Evolutionary conservation across 345 rosid genomes (phyloP), one percentile per base, ranked within the genome.

Genomic region (Arabis alpina): DNA sequence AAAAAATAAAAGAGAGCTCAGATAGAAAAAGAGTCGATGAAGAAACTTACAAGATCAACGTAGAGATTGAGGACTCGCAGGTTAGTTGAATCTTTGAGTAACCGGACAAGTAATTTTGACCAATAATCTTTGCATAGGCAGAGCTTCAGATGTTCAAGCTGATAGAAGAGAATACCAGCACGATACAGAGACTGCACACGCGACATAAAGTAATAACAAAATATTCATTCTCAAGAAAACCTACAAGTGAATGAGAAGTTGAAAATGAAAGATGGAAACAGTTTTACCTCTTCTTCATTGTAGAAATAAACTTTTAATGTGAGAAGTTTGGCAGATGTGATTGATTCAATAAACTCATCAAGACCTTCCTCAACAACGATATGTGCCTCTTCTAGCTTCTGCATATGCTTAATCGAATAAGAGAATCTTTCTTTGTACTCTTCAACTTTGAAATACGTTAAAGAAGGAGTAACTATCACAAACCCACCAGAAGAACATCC

Each of bases 261-360:
- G 10, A 53, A 62, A 15, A 2, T 60, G 30, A 34, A 14, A 61
- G 8, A 13, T 3, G 6, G 23, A 42, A 41, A 30, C 2, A 61
- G 1, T 8, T 59, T 19, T 62, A 30, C 54, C 54, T 30, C 54
- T 10, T 45, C 28, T 9, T 25, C 8, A 1, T 3, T 5, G 53
- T 28, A 1, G 6, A 5, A 3, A 0, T 1, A 10, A 16, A 10
- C 62, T 39, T 6, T 2, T 30, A 47, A 2, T 7, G 43, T 5
- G 30, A 62, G 67, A 5, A 15, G 42, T 45, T 32, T 62, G 30
- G 30, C 54, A 30, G 28, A 62, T 30, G 54, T 30, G 27, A 45
- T 24, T 30, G 67, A 47, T 32, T 32, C 12, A 11, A 62, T 11
- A 62, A 61, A 57, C 30, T 19, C 5, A 0, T 63, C 48, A 30